Percentiles rank a stretch among this genome's conserved stretches.
phyloP scores from a whole-genome alignment of 139 green algal genomes.

The Chlamydomonas incerta region DNA sequence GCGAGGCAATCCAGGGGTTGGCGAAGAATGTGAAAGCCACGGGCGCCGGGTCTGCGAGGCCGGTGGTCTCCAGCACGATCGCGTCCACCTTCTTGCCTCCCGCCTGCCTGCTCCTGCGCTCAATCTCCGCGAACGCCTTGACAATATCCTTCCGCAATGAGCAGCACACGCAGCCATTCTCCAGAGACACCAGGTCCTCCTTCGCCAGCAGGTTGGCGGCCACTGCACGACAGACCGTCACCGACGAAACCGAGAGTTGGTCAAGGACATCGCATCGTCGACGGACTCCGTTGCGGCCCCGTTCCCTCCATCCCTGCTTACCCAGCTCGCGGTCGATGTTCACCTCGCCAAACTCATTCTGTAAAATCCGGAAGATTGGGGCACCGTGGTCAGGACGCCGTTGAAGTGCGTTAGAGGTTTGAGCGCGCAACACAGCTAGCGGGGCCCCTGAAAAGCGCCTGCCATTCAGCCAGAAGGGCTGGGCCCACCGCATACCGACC shows the following conservation, averaged over 20 bases:
- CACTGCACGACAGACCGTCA: slow-evolving; percentile 63
- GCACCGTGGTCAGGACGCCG: no score
- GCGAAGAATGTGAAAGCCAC: slow-evolving; percentile 92
- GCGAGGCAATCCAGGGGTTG: slow-evolving; percentile 84
- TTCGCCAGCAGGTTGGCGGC: slow-evolving; percentile 78
- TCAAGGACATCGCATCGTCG: not conserved
- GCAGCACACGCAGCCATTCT: slow-evolving; percentile 91
- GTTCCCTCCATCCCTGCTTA: slow-evolving; percentile 11
- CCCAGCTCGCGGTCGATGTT: slow-evolving; percentile 78
- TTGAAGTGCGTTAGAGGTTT: no score
- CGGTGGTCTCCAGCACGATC: slow-evolving; percentile 88
- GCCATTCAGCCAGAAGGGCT: not conserved
- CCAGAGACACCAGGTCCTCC: slow-evolving; percentile 86
- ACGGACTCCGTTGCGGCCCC: not conserved
- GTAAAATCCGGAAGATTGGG: no score
- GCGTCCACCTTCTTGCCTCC: slow-evolving; percentile 51
- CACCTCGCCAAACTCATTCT: slow-evolving; percentile 85
- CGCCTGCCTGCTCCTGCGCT: slow-evolving; percentile 53
- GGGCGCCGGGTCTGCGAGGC: slow-evolving; percentile 86
- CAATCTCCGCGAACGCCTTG: slow-evolving; percentile 79
- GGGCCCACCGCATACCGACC: no score
- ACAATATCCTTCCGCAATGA: slow-evolving; percentile 88
- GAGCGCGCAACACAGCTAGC: no score
- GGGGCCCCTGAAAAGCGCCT: no score
- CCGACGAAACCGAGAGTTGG: not conserved